Conservation (phyloP, 177 flowering plant species). For the Tripterygium wilfordii region DNA sequence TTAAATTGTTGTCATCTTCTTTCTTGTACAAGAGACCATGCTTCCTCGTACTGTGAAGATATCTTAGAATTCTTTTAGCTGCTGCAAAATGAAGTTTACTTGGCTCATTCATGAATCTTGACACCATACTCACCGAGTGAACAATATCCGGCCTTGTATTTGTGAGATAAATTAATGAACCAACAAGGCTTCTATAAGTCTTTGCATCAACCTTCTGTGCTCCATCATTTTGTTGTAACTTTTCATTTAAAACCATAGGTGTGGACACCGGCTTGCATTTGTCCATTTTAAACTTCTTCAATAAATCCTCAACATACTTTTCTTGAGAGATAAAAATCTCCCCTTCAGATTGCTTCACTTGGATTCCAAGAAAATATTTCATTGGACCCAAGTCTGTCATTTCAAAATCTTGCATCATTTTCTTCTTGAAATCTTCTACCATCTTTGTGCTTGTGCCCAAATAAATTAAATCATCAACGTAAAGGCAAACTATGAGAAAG, state of each 20-base stretch:
- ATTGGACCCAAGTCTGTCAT: slow-evolving; percentile 8
- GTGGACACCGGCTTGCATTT: not conserved
- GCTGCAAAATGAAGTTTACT: not conserved
- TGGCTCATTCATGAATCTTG: slow-evolving; percentile 3
- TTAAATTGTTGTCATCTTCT: not conserved
- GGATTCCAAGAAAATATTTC: slow-evolving; percentile 5
- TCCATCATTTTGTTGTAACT: not conserved
- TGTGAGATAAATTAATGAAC: slow-evolving; percentile 5
- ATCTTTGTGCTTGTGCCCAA: not conserved
- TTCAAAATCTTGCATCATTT: slow-evolving; percentile 8
- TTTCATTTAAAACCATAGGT: not conserved
- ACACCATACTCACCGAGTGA: not conserved
- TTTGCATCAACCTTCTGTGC: not conserved
- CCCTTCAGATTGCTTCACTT: not conserved
- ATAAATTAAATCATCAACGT: slow-evolving; percentile 12
- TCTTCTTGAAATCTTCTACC: not conserved
- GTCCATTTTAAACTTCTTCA: slow-evolving; percentile 8
- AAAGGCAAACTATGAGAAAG: not conserved
- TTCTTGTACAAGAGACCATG: not conserved
- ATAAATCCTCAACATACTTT: slow-evolving; percentile 4
- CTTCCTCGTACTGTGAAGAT: not conserved
- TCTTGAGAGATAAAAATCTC: slow-evolving; percentile 4
- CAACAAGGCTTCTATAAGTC: not conserved
- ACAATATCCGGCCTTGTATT: slow-evolving; percentile 7
- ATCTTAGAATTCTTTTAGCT: slow-evolving; percentile 6